Evolutionary conservation across 129 eudicot species (phyloP).

Genomic region (Flaveria trinervia): DNA sequence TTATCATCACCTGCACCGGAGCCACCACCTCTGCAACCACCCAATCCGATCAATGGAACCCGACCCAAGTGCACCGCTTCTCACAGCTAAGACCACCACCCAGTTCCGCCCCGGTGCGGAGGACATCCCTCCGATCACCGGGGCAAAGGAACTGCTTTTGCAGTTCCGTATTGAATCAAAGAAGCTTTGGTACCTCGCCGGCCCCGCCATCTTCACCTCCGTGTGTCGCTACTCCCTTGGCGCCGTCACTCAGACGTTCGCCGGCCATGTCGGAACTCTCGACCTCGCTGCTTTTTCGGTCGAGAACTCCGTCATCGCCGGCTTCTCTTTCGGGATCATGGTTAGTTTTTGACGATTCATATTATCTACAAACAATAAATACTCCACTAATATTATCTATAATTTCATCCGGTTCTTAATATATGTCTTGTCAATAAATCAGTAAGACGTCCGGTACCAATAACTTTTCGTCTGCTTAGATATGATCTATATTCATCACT

Average conservation of each 20-base stretch:
- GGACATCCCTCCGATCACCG: slow-evolving; percentile 52
- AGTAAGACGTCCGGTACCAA: too few species aligned
- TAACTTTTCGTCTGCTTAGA: too few species aligned
- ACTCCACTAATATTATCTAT: too few species aligned
- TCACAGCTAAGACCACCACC: slow-evolving; percentile 16
- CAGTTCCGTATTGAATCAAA: slow-evolving; percentile 53
- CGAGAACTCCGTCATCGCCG: slow-evolving; percentile 59
- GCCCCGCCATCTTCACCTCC: slow-evolving; percentile 61
- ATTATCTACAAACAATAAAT: too few species aligned
- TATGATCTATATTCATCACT: too few species aligned
- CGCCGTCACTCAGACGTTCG: slow-evolving; percentile 55
- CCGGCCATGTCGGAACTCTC: slow-evolving; percentile 54
- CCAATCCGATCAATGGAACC: slow-evolving; percentile 20
- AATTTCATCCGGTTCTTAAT: too few species aligned
- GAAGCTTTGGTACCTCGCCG: slow-evolving; percentile 57
- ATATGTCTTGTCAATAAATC: too few species aligned
- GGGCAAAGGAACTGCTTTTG: slow-evolving; percentile 34
- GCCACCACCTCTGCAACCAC: background rate
- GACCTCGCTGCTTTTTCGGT: slow-evolving; percentile 53
- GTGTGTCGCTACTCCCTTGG: slow-evolving; percentile 65
- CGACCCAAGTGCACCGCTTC: slow-evolving; percentile 32
- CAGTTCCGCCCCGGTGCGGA: slow-evolving; percentile 43
- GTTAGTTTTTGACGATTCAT: slow-evolving; percentile 31
- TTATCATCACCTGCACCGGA: background rate
- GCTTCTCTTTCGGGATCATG: slow-evolving; percentile 66